Percentiles rank a stretch among this genome's conserved stretches.
Evolutionary conservation across 1,284 basidiomycete genomes (phyloP).

Genomic region (Polyporus tsugae): DNA sequence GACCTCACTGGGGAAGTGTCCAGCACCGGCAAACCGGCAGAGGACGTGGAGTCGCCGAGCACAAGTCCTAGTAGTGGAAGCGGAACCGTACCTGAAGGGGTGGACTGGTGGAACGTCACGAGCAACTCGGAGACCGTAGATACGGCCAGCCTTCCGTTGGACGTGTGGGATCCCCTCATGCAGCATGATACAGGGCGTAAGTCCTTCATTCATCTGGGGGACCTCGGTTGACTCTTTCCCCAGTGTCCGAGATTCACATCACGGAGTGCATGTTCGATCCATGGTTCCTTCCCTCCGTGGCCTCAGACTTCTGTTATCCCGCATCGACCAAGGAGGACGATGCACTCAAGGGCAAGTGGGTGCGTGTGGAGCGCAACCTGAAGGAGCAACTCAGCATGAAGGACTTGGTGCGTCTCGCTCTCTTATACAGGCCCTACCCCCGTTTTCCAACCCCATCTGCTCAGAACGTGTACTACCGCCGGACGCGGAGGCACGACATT

Average conservation of each 20-base stretch:
- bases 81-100: constrained; percentile 39
- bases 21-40: not conserved
- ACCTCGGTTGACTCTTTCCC: not conserved
- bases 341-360: constrained; percentile 87
- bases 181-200: constrained; percentile 78
- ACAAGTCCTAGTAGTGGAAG: constrained; percentile 23
- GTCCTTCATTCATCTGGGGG: not conserved
- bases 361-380: constrained; percentile 81
- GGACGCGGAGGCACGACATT: constrained; percentile 82
- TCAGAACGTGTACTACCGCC: constrained; percentile 84
- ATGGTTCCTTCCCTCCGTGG: constrained; percentile 45
- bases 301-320: constrained; percentile 68
- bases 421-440: not conserved
- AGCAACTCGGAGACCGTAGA: constrained; percentile 40
- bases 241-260: constrained; percentile 84
- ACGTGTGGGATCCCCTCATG: constrained; percentile 83
- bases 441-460: constrained; percentile 9
- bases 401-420: constrained; percentile 31
- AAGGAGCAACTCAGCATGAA: constrained; percentile 60
- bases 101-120: constrained; percentile 80
- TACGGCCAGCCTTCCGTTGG: constrained; percentile 76
- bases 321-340: constrained; percentile 75
- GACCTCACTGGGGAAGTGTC: constrained; percentile 21
- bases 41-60: constrained; percentile 18
- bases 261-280: constrained; percentile 77